Conservation (phyloP, 2,329 filamentous ascomycete genomes). For the Botryotinia narcissicola region DNA sequence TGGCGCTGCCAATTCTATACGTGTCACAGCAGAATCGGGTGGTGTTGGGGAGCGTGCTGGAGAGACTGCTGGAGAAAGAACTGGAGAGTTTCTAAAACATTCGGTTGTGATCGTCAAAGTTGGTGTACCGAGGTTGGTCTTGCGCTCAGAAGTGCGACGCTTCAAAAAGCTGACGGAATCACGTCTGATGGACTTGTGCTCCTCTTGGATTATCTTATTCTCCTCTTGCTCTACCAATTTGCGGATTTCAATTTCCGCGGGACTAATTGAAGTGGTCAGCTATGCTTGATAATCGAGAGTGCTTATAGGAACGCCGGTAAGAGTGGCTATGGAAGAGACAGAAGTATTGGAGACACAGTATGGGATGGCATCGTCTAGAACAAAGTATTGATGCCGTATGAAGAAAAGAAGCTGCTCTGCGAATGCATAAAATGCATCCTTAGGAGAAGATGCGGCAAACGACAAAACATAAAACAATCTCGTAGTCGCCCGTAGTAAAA, state of each 20-base stretch:
- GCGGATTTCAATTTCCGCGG: not conserved
- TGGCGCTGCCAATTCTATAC: not conserved
- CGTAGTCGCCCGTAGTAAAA: not conserved
- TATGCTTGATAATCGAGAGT: not conserved
- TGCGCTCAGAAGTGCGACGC: conserved; percentile 11
- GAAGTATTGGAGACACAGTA: too few relatives aligned
- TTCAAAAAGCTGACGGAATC: conserved; percentile 3
- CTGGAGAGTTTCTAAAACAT: not conserved
- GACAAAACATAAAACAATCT: not conserved
- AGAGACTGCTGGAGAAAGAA: not conserved
- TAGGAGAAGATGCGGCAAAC: not conserved
- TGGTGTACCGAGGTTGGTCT: not conserved
- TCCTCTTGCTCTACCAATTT: conserved; percentile 15
- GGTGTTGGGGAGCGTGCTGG: not conserved
- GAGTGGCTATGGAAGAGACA: not conserved
- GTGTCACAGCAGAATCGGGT: not conserved
- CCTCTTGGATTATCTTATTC: conserved; percentile 8
- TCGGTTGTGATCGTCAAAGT: conserved; percentile 3
- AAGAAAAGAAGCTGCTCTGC: not conserved
- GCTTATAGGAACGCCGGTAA: not conserved
- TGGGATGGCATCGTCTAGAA: not conserved
- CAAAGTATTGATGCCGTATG: not conserved
- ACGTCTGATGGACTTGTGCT: conserved; percentile 11
- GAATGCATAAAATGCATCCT: not conserved
- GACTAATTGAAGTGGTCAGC: conserved; percentile 1